phyloP scores from a whole-genome alignment of 352 stramenopile species.

The Saprolegnia diclina region DNA sequence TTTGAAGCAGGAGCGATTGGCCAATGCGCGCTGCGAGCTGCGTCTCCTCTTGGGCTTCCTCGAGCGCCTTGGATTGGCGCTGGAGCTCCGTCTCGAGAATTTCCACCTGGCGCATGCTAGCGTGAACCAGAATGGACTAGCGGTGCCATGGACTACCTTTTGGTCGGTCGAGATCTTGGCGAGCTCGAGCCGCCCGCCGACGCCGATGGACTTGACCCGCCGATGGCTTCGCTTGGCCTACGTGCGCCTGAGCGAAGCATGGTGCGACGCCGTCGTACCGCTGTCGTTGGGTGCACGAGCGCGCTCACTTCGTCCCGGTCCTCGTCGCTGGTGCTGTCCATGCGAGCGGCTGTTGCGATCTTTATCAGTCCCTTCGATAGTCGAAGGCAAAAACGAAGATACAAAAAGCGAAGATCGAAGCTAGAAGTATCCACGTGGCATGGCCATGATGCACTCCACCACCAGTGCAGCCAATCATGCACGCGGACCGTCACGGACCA shows the following conservation, averaged over 20 bases:
- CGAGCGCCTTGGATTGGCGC: constrained; percentile 40
- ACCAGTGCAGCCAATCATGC: too few relatives aligned
- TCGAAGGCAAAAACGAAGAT: neutral
- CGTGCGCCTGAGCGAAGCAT: neutral
- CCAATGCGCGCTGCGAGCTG: constrained; percentile 43
- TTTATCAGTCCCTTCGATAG: neutral
- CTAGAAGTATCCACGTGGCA: too few relatives aligned
- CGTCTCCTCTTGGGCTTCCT: constrained; percentile 45
- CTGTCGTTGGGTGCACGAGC: neutral
- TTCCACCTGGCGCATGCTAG: constrained; percentile 31
- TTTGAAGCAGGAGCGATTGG: constrained; percentile 41
- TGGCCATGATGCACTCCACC: too few relatives aligned
- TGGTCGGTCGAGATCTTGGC: constrained; percentile 19
- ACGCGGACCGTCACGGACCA: too few relatives aligned
- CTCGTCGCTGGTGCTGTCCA: neutral
- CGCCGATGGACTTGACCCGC: constrained; percentile 15
- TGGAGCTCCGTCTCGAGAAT: constrained; percentile 44
- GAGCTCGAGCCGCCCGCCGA: neutral
- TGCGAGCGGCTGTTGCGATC: neutral
- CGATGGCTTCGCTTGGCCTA: constrained; percentile 14
- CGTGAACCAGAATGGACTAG: neutral
- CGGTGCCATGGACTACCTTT: neutral
- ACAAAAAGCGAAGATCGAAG: neutral
- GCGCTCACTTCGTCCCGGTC: neutral
- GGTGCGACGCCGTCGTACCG: neutral